Conservation (phyloP, 345 rosid species). For the Brassica carinata region DNA sequence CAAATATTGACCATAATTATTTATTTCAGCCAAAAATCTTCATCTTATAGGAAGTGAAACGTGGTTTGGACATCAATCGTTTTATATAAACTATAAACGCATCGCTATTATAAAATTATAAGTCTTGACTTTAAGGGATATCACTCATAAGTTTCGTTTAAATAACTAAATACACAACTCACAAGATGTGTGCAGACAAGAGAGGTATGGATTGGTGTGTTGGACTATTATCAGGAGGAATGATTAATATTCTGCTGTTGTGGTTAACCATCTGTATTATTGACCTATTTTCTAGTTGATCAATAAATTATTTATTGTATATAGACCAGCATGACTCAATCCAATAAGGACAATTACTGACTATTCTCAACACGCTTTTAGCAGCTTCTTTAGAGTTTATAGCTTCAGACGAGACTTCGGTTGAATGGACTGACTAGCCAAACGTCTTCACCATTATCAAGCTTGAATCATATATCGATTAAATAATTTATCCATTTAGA, state of each 20-base stretch:
- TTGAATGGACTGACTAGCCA: constrained; percentile 10
- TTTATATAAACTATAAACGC: neutral
- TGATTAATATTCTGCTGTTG: constrained; percentile 16
- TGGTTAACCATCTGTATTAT: constrained; percentile 26
- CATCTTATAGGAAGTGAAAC: neutral
- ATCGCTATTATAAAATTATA: neutral
- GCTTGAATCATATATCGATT: neutral
- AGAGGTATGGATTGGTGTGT: constrained; percentile 4
- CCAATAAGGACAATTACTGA: constrained; percentile 14
- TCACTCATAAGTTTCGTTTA: neutral
- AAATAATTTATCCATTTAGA: neutral
- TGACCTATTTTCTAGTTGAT: constrained; percentile 12
- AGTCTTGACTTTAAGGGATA: neutral
- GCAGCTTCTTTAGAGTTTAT: neutral
- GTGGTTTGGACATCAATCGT: neutral
- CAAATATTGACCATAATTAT: neutral
- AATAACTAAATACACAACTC: neutral
- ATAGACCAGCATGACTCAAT: constrained; percentile 8
- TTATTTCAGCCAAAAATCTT: neutral
- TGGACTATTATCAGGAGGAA: neutral
- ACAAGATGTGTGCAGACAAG: neutral
- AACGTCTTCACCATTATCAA: neutral
- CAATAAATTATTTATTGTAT: neutral
- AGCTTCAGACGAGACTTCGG: constrained; percentile 9
- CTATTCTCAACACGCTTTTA: constrained; percentile 20